These are phyloP conservation scores for Torrubiella hemipterigena DNA, from an alignment of 2,329 filamentous ascomycete species.

Conservation along the genomic window DNA sequence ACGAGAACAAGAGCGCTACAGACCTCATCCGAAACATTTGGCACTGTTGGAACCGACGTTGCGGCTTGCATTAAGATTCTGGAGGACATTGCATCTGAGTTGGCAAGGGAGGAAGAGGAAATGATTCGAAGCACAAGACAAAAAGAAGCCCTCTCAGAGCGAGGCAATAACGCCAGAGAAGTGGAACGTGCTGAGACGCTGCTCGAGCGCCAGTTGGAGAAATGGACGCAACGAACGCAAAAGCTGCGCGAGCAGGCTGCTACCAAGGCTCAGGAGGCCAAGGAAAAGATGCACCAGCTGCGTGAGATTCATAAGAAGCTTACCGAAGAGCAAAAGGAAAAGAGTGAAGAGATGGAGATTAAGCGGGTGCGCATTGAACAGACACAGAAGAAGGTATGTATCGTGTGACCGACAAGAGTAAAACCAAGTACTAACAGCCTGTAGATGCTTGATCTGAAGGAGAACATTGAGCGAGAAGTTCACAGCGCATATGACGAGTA, in stretches of 20 bases:
- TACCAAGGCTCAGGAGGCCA: slow-evolving; percentile 69
- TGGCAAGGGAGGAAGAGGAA: slow-evolving; percentile 87
- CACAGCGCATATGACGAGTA: slow-evolving; percentile 87
- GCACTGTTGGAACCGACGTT: slow-evolving; percentile 73
- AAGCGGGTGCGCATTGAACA: slow-evolving; percentile 90
- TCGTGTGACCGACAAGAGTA: slow-evolving; percentile 2
- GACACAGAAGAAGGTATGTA: slow-evolving; percentile 87
- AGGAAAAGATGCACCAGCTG: slow-evolving; percentile 83
- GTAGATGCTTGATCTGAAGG: slow-evolving; percentile 94
- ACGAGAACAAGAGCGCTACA: slow-evolving; percentile 79
- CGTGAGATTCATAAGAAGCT: slow-evolving; percentile 67
- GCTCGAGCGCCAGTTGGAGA: slow-evolving; percentile 70
- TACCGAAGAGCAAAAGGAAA: slow-evolving; percentile 74
- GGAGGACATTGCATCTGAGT: slow-evolving; percentile 73
- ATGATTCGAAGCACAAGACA: slow-evolving; percentile 68
- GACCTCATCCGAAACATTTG: slow-evolving; percentile 83
- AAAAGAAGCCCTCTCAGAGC: slow-evolving; percentile 75
- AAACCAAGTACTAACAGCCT: slow-evolving; percentile 14
- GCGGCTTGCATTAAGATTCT: slow-evolving; percentile 79
- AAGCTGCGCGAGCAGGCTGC: slow-evolving; percentile 70
- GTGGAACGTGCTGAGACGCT: slow-evolving; percentile 81
- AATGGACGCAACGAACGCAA: slow-evolving; percentile 79
- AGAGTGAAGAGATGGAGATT: slow-evolving; percentile 85
- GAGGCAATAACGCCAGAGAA: slow-evolving; percentile 80
- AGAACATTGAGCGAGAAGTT: slow-evolving; percentile 92